These are phyloP conservation scores for Apiospora aurea DNA, from an alignment of 2,329 filamentous ascomycete genomes.

Conservation along the genomic window DNA sequence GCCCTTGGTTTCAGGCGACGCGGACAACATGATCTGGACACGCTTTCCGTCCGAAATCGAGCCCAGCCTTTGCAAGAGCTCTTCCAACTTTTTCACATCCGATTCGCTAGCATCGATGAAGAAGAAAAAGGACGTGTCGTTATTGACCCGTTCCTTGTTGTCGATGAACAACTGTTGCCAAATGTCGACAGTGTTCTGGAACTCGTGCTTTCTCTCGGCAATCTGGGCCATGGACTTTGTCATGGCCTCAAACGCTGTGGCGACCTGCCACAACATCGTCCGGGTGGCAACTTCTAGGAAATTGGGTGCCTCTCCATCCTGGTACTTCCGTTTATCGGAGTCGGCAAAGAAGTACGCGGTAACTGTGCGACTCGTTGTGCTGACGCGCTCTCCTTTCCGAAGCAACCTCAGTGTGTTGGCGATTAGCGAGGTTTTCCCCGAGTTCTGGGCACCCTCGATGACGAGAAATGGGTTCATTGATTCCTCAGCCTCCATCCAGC, in stretches of 20 bases:
- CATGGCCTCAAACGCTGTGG: conserved; percentile 42
- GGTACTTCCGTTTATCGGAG: conserved; percentile 39
- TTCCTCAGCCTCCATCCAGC: conserved; percentile 35
- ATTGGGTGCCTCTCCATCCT: conserved; percentile 36
- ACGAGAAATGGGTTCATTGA: conserved; percentile 37
- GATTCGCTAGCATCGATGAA: conserved; percentile 41
- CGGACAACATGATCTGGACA: conserved; percentile 40
- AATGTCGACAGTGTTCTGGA: conserved; percentile 39
- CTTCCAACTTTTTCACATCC: conserved; percentile 32
- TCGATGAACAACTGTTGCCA: conserved; percentile 43
- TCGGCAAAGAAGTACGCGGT: conserved; percentile 41
- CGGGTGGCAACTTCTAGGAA: conserved; percentile 37
- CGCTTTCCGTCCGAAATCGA: conserved; percentile 31
- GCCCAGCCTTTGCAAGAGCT: conserved; percentile 37
- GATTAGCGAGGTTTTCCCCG: conserved; percentile 44
- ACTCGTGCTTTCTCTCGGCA: conserved; percentile 35
- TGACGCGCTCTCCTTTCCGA: conserved; percentile 33
- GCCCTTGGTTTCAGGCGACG: conserved; percentile 32
- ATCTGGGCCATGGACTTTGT: conserved; percentile 41
- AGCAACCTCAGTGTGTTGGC: conserved; percentile 41
- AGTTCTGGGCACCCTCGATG: conserved; percentile 38
- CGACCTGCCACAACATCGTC: conserved; percentile 43
- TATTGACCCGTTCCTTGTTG: conserved; percentile 40
- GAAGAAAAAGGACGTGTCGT: conserved; percentile 43
- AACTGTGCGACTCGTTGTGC: conserved; percentile 37